These are phyloP conservation scores for Neoascochyta sp. DNA, from an alignment of 2,329 filamentous ascomycete species.

Conservation along the genomic window DNA sequence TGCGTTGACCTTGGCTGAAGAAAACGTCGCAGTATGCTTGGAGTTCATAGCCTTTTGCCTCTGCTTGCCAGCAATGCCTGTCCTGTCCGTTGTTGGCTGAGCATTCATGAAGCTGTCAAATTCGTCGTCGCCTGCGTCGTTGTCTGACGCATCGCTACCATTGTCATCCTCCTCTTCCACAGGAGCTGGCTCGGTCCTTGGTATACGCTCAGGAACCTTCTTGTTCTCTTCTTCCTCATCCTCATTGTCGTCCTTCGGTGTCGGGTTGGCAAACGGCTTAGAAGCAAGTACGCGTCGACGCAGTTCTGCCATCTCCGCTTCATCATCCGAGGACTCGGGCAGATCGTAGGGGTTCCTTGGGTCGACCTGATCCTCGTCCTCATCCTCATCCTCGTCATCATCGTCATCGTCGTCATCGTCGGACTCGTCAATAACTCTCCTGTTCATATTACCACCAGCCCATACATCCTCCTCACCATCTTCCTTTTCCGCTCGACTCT, in stretches of 20 bases:
- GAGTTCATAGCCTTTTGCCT: slow-evolving; percentile 43
- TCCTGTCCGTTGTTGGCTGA: slow-evolving; percentile 81
- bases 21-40: slow-evolving; percentile 33
- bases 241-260: slow-evolving; percentile 22
- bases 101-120: slow-evolving; percentile 94
- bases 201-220: slow-evolving; percentile 58
- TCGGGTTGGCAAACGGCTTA: slow-evolving; percentile 73
- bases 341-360: slow-evolving; percentile 68
- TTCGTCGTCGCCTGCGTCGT: slow-evolving; percentile 64
- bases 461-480: slow-evolving; percentile 66
- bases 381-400: slow-evolving; percentile 44
- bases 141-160: slow-evolving; percentile 61
- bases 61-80: slow-evolving; percentile 65
- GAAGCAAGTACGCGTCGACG: slow-evolving; percentile 85
- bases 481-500: slow-evolving; percentile 66
- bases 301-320: slow-evolving; percentile 90
- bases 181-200: slow-evolving; percentile 49
- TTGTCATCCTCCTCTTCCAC: slow-evolving; percentile 55
- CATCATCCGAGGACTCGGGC: slow-evolving; percentile 71
- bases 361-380: slow-evolving; percentile 45
- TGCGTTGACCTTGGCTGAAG: slow-evolving; percentile 28
- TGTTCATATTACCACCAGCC: slow-evolving; percentile 87
- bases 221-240: slow-evolving; percentile 43
- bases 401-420: slow-evolving; percentile 49
- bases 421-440: slow-evolving; percentile 47